Percentiles rank a stretch among this genome's conserved stretches.
phyloP scores from a whole-genome alignment of 768 basidiomycete species.

The Cantharellus anzutake region DNA sequence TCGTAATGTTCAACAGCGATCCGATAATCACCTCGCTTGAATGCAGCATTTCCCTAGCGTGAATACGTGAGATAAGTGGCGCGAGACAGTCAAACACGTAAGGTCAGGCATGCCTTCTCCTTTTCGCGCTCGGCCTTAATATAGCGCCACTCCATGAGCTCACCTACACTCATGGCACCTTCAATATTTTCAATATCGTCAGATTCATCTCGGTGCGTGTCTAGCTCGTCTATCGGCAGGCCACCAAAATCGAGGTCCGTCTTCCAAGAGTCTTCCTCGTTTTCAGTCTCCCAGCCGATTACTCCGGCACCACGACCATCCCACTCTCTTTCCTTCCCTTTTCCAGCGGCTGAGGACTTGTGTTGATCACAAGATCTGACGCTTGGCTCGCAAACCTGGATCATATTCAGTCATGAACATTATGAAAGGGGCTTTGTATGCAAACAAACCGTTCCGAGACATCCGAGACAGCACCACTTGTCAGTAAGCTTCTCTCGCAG shows the following conservation, averaged over 20 bases:
- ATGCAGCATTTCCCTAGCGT: slow-evolving; percentile 44
- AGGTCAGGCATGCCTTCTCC: slow-evolving; percentile 30
- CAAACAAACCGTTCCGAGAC: slow-evolving; percentile 22
- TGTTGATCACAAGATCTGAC: slow-evolving; percentile 46
- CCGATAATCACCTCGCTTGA: slow-evolving; percentile 40
- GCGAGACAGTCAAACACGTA: not conserved
- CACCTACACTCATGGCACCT: slow-evolving; percentile 44
- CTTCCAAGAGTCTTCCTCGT: slow-evolving; percentile 65
- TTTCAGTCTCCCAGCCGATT: slow-evolving; percentile 52
- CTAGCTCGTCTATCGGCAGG: slow-evolving; percentile 20
- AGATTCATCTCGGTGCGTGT: not conserved
- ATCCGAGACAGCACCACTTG: slow-evolving; percentile 40
- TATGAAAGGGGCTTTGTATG: slow-evolving; percentile 48
- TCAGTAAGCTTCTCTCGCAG: slow-evolving; percentile 50
- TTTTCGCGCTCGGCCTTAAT: slow-evolving; percentile 53
- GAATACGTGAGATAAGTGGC: not conserved
- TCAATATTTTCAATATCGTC: slow-evolving; percentile 17
- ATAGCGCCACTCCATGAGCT: slow-evolving; percentile 59
- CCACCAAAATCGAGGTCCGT: slow-evolving; percentile 34
- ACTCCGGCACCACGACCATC: slow-evolving; percentile 51
- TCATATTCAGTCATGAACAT: not conserved
- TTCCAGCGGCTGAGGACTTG: slow-evolving; percentile 33
- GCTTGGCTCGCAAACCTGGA: slow-evolving; percentile 44
- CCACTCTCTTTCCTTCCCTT: slow-evolving; percentile 48
- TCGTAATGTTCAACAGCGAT: slow-evolving; percentile 39